Evolutionary conservation across 257 asterid genomes (phyloP).

Genomic region (Dorcoceras hygrometricum): DNA sequence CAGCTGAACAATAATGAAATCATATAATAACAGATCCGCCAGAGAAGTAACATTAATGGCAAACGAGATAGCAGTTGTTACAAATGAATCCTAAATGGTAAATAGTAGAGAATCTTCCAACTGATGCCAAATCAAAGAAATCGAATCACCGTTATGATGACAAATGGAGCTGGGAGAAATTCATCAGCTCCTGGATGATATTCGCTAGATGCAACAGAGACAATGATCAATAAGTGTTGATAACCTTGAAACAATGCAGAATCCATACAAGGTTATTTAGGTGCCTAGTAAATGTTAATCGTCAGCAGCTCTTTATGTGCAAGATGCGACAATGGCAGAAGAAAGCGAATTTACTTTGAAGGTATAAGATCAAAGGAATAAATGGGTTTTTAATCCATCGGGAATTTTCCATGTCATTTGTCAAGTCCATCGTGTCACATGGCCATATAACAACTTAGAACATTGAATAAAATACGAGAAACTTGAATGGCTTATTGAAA

Average conservation of each 20-base stretch:
- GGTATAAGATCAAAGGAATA: background rate
- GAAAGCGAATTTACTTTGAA: conserved; percentile 4
- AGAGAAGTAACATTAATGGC: background rate
- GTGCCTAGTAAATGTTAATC: conserved; percentile 96
- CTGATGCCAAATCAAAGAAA: conserved; percentile 6
- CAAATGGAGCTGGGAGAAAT: conserved; percentile 91
- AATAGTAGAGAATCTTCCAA: background rate
- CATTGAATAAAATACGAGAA: background rate
- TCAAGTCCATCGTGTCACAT: conserved; percentile 1
- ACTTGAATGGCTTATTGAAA: background rate
- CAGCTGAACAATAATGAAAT: background rate
- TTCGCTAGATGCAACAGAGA: conserved; percentile 66
- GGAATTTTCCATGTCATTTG: background rate
- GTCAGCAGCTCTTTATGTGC: conserved; percentile 97
- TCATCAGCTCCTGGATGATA: conserved; percentile 99
- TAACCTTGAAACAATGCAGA: conserved; percentile 88
- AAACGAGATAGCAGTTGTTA: background rate
- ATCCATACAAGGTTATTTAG: conserved; percentile 93
- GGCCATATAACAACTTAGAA: conserved; percentile 8
- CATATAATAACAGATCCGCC: background rate
- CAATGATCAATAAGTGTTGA: conserved; percentile 76
- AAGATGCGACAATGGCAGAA: conserved; percentile 51
- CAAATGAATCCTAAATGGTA: background rate
- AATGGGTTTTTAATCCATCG: background rate
- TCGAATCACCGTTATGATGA: conserved; percentile 75